Conservation (phyloP, 345 rosid species). For the Camelina laxa region DNA sequence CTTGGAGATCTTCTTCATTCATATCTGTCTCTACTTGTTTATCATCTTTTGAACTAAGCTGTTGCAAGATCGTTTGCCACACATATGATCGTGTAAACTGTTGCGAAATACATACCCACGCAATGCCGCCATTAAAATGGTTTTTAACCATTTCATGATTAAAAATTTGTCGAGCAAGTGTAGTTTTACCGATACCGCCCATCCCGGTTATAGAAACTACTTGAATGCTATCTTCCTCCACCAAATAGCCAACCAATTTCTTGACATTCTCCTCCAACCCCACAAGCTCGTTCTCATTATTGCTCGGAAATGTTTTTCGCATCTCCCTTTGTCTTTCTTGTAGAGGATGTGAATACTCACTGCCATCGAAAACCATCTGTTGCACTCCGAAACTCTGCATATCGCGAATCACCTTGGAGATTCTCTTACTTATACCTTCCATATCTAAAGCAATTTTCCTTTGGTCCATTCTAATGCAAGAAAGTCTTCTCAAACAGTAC, state of each 20-base stretch:
- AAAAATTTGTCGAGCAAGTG: not conserved
- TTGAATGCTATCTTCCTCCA: not conserved
- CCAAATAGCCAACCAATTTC: not conserved
- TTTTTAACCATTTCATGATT: too few relatives aligned
- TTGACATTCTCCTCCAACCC: not conserved
- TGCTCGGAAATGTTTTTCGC: not conserved
- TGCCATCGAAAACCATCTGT: not conserved
- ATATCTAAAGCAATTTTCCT: not conserved
- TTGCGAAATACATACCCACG: too few relatives aligned
- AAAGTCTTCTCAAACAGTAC: not conserved
- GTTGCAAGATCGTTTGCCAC: not conserved
- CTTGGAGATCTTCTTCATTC: constrained; percentile 32
- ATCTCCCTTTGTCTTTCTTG: not conserved
- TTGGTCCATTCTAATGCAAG: not conserved
- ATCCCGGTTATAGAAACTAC: not conserved
- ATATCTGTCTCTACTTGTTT: not conserved
- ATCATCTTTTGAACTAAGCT: constrained; percentile 13
- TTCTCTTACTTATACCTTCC: not conserved
- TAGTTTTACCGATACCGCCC: not conserved
- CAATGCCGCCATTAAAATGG: too few relatives aligned
- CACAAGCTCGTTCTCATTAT: not conserved
- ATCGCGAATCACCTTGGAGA: not conserved
- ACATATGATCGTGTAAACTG: too few relatives aligned
- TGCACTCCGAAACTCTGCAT: not conserved
- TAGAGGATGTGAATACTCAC: not conserved